phyloP scores from a whole-genome alignment of 768 basidiomycete species.

The Rhodotorula diobovata region DNA sequence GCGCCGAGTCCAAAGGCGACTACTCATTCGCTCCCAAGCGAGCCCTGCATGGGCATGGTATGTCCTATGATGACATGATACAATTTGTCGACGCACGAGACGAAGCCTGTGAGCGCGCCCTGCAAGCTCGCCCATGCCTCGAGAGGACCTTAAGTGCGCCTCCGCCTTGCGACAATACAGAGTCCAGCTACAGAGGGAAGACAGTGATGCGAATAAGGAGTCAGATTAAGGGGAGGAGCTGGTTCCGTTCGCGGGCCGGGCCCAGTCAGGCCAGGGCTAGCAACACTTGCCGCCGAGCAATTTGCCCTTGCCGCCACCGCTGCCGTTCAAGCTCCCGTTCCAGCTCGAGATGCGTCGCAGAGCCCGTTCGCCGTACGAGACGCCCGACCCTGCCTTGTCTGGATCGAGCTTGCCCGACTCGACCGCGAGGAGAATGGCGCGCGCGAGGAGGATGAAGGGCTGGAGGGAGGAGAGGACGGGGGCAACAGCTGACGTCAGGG shows the following conservation, averaged over 20 bases:
- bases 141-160: too few relatives aligned
- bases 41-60: too few relatives aligned
- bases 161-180: too few relatives aligned
- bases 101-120: too few relatives aligned
- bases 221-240: neutral
- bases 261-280: neutral
- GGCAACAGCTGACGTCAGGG: too few relatives aligned
- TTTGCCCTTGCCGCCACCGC: neutral
- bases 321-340: slow-evolving; percentile 18
- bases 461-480: slow-evolving; percentile 48
- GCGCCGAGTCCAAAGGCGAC: too few relatives aligned
- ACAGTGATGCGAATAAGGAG: neutral
- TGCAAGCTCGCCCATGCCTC: too few relatives aligned
- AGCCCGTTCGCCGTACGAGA: slow-evolving; percentile 92
- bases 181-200: too few relatives aligned
- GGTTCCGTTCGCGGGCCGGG: too few relatives aligned
- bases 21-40: too few relatives aligned
- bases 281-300: slow-evolving; percentile 28
- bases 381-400: slow-evolving; percentile 88
- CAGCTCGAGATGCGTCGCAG: slow-evolving; percentile 69
- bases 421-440: slow-evolving; percentile 41
- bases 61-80: too few relatives aligned
- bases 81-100: too few relatives aligned
- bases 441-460: slow-evolving; percentile 67
- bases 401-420: slow-evolving; percentile 52